Evolutionary conservation across 2,329 filamentous ascomycete species (phyloP).

Genomic region (Apiospora aurea): DNA sequence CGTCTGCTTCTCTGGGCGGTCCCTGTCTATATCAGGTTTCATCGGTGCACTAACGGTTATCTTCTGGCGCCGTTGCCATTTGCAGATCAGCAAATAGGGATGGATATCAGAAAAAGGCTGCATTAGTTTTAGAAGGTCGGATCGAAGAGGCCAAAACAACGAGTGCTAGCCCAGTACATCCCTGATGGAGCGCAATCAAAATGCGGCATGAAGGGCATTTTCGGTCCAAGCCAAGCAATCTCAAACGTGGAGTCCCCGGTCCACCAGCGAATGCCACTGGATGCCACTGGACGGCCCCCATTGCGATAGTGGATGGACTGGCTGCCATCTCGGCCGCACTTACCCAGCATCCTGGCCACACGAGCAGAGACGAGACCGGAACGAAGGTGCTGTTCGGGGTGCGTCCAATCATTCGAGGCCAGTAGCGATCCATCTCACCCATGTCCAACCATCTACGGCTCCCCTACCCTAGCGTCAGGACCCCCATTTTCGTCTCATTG

Average conservation of each 20-base stretch:
- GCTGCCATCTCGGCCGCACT: slow-evolving; percentile 20
- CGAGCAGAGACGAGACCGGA: not conserved
- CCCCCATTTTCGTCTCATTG: slow-evolving; percentile 14
- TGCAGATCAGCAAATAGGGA: not conserved
- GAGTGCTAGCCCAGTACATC: not conserved
- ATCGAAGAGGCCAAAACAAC: not conserved
- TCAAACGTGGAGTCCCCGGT: slow-evolving; percentile 12
- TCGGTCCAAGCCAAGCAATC: slow-evolving; percentile 17
- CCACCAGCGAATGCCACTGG: not conserved
- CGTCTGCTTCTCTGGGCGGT: not conserved
- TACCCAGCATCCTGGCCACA: slow-evolving; percentile 6
- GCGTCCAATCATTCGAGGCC: not conserved
- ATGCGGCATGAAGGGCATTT: slow-evolving; percentile 11
- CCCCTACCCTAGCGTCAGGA: slow-evolving; percentile 12
- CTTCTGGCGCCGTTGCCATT: not conserved
- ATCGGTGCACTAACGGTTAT: slow-evolving; percentile 5
- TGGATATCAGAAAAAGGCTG: not conserved
- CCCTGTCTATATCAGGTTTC: slow-evolving; percentile 2
- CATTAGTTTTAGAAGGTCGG: slow-evolving; percentile 18
- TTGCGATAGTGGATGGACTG: slow-evolving; percentile 5
- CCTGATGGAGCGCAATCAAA: slow-evolving; percentile 19
- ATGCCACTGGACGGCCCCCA: not conserved
- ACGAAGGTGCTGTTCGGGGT: not conserved
- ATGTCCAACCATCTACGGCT: slow-evolving; percentile 16
- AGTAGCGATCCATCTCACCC: slow-evolving; percentile 10